Percentiles rank a stretch among this genome's conserved stretches.
These are phyloP conservation scores for Podospora conica DNA, from an alignment of 495 filamentous ascomycete species.

Conservation along the genomic window DNA sequence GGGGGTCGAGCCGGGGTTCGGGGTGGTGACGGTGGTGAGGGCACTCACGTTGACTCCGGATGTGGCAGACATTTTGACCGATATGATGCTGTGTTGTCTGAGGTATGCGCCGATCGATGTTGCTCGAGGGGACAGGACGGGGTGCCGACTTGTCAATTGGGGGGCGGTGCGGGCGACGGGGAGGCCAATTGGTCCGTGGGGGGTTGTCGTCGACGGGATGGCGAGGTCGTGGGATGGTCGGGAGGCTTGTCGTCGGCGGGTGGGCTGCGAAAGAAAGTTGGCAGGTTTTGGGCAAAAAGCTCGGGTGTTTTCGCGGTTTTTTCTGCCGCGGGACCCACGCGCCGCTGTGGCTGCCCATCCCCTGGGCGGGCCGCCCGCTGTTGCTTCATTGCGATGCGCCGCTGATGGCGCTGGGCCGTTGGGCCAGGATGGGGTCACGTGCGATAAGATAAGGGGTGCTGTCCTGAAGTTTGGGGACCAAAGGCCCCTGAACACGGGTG, in stretches of 20 bases:
- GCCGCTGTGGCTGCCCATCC: background rate
- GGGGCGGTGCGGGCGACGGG: background rate
- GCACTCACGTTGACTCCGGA: conserved; percentile 58
- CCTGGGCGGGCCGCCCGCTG: background rate
- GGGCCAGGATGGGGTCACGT: background rate
- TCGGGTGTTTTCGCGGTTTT: conserved; percentile 33
- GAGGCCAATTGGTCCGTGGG: conserved; percentile 21
- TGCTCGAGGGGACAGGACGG: background rate
- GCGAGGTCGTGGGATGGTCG: conserved; percentile 6
- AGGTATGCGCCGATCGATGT: conserved; percentile 3
- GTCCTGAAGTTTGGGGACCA: background rate
- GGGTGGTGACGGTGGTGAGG: conserved; percentile 6
- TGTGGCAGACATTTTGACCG: conserved; percentile 46
- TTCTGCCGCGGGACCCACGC: conserved; percentile 1
- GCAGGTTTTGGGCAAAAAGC: conserved; percentile 24
- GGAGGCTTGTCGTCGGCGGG: conserved; percentile 17
- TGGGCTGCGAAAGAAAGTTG: conserved; percentile 7
- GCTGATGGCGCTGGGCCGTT: background rate
- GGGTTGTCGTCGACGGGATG: conserved; percentile 25
- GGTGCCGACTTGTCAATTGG: conserved; percentile 16
- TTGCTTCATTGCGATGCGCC: background rate
- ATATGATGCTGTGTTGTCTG: conserved; percentile 6
- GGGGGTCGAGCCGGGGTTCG: background rate
- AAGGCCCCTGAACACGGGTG: background rate
- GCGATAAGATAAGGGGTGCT: background rate